phyloP scores from a whole-genome alignment of 1,139 yeast species.

The Magnusiomyces starmeri region DNA sequence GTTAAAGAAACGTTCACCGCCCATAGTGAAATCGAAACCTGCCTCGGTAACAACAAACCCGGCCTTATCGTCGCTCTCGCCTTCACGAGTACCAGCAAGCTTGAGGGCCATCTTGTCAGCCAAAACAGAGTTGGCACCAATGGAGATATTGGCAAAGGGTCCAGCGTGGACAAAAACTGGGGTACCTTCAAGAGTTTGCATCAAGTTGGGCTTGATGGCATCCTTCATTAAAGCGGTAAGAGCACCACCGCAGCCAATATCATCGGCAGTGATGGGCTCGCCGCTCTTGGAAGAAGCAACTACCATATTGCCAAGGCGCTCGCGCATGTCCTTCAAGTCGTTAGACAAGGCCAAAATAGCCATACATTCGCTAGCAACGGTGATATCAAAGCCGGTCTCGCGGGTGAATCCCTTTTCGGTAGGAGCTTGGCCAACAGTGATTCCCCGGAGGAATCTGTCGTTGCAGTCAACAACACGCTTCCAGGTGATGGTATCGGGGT shows the following conservation, averaged over 20 bases:
- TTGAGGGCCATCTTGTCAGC: conserved; percentile 96
- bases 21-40: conserved; percentile 98
- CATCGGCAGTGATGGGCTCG: conserved; percentile 91
- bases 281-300: conserved; percentile 78
- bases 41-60: conserved; percentile 97
- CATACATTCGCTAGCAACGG: conserved; percentile 98
- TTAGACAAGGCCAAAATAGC: conserved; percentile 90
- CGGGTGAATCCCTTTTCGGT: conserved; percentile 90
- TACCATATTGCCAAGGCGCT: conserved; percentile 84
- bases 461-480: conserved; percentile 95
- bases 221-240: conserved; percentile 91
- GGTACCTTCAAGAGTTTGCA: conserved; percentile 98
- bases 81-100: conserved; percentile 67
- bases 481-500: conserved; percentile 92
- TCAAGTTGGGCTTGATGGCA: conserved; percentile 92
- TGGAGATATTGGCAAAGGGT: conserved; percentile 95
- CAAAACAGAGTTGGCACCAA: conserved; percentile 90
- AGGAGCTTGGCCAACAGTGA: conserved; percentile 89
- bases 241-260: conserved; percentile 96
- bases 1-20: conserved; percentile 95
- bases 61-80: conserved; percentile 51
- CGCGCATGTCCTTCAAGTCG: conserved; percentile 78
- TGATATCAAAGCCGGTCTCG: conserved; percentile 89
- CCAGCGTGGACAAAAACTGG: conserved; percentile 99
- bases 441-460: conserved; percentile 86